Evolutionary conservation across 176 grass and related monocot genomes (phyloP).

Genomic region (Alopecurus myosuroides): DNA sequence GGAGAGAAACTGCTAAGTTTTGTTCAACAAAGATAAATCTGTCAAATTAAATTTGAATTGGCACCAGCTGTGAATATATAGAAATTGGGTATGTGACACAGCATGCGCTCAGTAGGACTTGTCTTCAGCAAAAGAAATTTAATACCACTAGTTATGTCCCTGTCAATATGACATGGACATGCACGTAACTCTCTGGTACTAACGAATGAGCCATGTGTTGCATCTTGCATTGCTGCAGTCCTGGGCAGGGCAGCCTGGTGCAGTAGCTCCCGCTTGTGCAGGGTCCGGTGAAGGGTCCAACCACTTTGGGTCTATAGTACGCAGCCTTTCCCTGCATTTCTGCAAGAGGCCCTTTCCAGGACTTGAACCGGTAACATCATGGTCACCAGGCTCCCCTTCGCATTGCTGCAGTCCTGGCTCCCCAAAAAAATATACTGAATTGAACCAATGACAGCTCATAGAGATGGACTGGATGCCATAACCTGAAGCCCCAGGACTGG

Average conservation of each 20-base stretch:
- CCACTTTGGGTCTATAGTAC: no score
- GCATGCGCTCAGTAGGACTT: neutral
- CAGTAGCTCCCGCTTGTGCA: no score
- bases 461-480: neutral
- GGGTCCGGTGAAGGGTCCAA: no score
- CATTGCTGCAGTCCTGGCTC: no score
- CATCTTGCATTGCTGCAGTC: neutral
- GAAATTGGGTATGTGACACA: neutral
- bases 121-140: neutral
- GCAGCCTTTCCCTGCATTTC: no score
- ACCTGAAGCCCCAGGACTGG: neutral
- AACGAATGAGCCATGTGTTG: neutral
- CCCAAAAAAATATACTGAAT: no score
- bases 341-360: no score
- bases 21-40: neutral
- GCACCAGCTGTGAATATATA: neutral
- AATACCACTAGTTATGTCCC: neutral
- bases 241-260: no score
- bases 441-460: no score
- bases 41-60: no score
- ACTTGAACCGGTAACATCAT: no score
- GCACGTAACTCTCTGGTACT: neutral
- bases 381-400: no score
- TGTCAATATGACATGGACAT: neutral
- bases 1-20: neutral